These are phyloP conservation scores for Alternaria ethzedia DNA, from an alignment of 2,329 filamentous ascomycete genomes.

Conservation along the genomic window DNA sequence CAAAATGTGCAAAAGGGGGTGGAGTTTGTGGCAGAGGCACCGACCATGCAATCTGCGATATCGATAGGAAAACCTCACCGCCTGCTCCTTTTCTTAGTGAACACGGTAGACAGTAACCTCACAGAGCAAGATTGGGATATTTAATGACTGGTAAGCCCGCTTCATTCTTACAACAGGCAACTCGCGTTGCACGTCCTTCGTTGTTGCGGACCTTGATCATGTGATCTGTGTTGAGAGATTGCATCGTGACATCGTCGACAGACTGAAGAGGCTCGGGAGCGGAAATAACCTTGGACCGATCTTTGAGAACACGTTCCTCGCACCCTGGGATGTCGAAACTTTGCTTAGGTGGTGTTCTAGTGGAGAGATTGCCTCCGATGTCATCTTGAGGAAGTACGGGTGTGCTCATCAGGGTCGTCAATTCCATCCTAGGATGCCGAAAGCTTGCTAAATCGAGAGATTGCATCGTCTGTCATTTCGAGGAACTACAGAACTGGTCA, in stretches of 20 bases:
- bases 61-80: constrained; percentile 9
- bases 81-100: constrained; percentile 1
- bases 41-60: constrained; percentile 13
- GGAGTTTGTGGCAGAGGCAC: constrained; percentile 11
- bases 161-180: not conserved
- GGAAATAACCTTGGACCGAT: not conserved
- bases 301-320: too few species aligned
- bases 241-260: not conserved
- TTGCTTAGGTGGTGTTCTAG: too few species aligned
- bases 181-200: not conserved
- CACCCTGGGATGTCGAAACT: too few species aligned
- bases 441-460: not conserved
- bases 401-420: not conserved
- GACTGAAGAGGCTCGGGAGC: not conserved
- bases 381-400: too few species aligned
- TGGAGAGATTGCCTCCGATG: too few species aligned
- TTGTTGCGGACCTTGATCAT: not conserved
- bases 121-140: not conserved
- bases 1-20: constrained; percentile 11
- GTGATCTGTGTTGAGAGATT: not conserved
- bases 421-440: not conserved
- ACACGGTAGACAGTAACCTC: not conserved
- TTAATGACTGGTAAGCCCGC: not conserved
- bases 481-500: not conserved
- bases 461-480: not conserved